Evolutionary conservation across 257 asterid genomes (phyloP).

Genomic region (Ehretia macrophylla): DNA sequence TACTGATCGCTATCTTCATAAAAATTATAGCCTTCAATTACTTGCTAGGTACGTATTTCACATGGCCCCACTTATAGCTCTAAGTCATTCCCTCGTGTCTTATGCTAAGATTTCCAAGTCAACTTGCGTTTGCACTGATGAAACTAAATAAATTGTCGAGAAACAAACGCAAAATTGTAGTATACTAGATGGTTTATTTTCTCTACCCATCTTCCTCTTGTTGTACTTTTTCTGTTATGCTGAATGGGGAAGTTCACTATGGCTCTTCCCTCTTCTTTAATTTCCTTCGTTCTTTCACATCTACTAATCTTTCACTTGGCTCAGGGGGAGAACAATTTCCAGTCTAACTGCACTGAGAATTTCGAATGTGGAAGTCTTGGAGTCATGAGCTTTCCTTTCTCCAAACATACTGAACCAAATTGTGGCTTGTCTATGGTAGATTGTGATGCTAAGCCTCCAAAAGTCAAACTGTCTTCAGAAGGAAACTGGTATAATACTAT

Average conservation of each 20-base stretch:
- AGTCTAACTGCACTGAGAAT: neutral
- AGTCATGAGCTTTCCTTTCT: constrained; percentile 1
- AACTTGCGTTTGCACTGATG: too few species aligned
- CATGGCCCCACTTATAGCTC: too few species aligned
- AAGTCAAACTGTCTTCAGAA: neutral
- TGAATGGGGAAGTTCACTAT: neutral
- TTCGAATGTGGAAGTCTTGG: constrained; percentile 6
- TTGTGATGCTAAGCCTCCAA: neutral
- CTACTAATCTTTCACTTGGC: neutral
- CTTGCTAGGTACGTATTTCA: too few species aligned
- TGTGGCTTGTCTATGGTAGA: constrained; percentile 5
- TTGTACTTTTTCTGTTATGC: too few species aligned
- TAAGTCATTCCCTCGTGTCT: too few species aligned
- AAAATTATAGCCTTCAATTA: too few species aligned
- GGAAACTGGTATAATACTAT: neutral
- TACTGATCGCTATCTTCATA: too few species aligned
- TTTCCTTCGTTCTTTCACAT: neutral
- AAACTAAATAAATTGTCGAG: too few species aligned
- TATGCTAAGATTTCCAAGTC: too few species aligned
- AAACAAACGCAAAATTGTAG: too few species aligned
- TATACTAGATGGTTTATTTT: too few species aligned
- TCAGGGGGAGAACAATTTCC: neutral
- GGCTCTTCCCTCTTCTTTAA: neutral
- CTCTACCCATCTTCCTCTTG: too few species aligned
- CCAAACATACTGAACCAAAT: neutral